These are phyloP conservation scores for Lomentospora prolificans DNA, from an alignment of 2,329 filamentous ascomycete genomes.

Conservation along the genomic window DNA sequence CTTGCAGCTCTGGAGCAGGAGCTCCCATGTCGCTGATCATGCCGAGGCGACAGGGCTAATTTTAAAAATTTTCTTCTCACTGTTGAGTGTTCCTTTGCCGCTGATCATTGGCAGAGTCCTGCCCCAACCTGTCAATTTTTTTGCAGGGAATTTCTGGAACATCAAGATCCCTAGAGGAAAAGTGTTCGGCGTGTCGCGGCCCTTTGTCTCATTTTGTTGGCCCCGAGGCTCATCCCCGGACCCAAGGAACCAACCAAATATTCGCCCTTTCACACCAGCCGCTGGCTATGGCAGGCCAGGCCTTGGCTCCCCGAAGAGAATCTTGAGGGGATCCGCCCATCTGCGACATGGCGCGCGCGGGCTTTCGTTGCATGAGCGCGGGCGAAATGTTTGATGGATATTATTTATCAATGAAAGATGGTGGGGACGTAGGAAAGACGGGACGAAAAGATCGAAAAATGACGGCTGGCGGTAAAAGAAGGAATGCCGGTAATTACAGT, in stretches of 20 bases:
- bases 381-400: too few relatives aligned
- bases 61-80: constrained; percentile 13
- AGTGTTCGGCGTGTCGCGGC: too few relatives aligned
- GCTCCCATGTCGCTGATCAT: constrained; percentile 12
- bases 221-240: neutral
- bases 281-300: too few relatives aligned
- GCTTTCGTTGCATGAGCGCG: neutral
- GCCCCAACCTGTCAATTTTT: constrained; percentile 7
- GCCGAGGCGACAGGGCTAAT: constrained; percentile 15
- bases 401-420: neutral
- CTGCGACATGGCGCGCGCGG: too few relatives aligned
- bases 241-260: constrained; percentile 6
- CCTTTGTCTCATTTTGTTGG: neutral
- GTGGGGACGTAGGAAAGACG: neutral
- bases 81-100: neutral
- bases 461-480: neutral
- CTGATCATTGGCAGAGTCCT: neutral
- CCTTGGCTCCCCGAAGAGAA: too few relatives aligned
- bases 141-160: neutral
- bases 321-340: too few relatives aligned
- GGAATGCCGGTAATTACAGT: constrained; percentile 2
- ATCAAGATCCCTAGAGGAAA: too few relatives aligned
- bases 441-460: constrained; percentile 5
- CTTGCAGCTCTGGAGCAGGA: constrained; percentile 11
- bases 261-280: constrained; percentile 3